Base-by-base conservation (phyloP, 108 stramenopile species). In the Discostella stelligeroides region DNA sequence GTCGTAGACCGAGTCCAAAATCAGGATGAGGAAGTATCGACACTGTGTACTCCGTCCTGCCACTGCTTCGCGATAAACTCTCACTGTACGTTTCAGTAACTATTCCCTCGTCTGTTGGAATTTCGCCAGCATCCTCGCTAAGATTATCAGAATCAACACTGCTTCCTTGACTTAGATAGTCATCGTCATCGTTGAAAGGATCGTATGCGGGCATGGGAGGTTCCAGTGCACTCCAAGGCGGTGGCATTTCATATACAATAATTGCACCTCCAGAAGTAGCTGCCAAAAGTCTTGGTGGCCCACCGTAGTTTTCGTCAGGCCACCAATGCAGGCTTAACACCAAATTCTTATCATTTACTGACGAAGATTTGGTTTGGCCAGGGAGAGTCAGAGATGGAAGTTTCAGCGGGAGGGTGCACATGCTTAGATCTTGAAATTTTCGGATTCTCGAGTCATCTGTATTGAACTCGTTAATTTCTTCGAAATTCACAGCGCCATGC, bases 11-110 rank as follows among this genome's bases (percentile, higher is more conserved):
- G 9, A 94, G 72, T 12, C 93, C 93, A 71, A 90, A 90, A 53
- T 94, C 93, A 54, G 93, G 86, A 54, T 94, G 90, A 4, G 93
- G 93, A 10, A 81, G 80, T 3, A 94, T 80, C 4, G 50, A 72
- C 1, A 90, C 93, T 57, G 85, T 89, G 70, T 94, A 94, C 28
- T 87, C 81, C 40, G 72, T 21, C 48, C 58, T 38, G 34, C 56
- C 28, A 34, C 56, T 18, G 9, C 56, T 38, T 2, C 25, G 51
- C 13, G 51, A 37, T 25, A 25, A 40, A 56, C 56, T 73, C 41
- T 70, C 79, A 20, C 37, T 23, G 21, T 38, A 66, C 2, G 57
- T 30, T 24, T 75, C 76, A 34, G 68, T 61, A 49, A 51, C 69
- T 27, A 63, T 46, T 30, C 59, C 42, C 11, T 81, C 70, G 25